Percentiles rank a stretch among this genome's conserved stretches.
phyloP scores from a whole-genome alignment of 75 land plant genomes.

The Isoetes taiwanensis region DNA sequence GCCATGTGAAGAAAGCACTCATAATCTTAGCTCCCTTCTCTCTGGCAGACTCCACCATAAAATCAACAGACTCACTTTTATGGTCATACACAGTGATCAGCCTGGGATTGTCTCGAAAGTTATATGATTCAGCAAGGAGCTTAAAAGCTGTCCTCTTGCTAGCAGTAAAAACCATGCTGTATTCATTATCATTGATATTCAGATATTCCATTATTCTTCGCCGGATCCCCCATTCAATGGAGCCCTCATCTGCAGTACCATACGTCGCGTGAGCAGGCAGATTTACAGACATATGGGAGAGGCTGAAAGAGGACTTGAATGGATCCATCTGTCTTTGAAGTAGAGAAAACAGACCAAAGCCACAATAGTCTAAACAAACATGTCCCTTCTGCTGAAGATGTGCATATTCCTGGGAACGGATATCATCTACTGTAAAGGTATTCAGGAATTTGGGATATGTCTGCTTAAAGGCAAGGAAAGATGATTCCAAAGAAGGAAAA shows the following conservation, averaged over 20 bases:
- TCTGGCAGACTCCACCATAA: slow-evolving; percentile 46
- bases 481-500: slow-evolving; percentile 30
- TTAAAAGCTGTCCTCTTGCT: slow-evolving; percentile 73
- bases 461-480: slow-evolving; percentile 30
- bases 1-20: slow-evolving; percentile 68
- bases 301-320: slow-evolving; percentile 29
- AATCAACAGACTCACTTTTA: slow-evolving; percentile 56
- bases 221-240: slow-evolving; percentile 47
- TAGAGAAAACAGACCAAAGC: slow-evolving; percentile 69
- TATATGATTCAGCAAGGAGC: slow-evolving; percentile 75
- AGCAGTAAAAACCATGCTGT: slow-evolving; percentile 78
- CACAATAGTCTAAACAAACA: slow-evolving; percentile 76
- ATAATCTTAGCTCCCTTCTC: slow-evolving; percentile 55
- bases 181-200: slow-evolving; percentile 48
- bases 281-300: slow-evolving; percentile 51
- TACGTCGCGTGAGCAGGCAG: slow-evolving; percentile 49
- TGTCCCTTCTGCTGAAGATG: neutral
- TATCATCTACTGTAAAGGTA: too few relatives aligned
- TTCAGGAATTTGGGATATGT: slow-evolving; percentile 44
- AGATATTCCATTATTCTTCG: slow-evolving; percentile 62
- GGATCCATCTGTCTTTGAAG: neutral
- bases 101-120: slow-evolving; percentile 39
- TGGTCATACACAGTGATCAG: slow-evolving; percentile 72
- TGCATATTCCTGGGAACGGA: too few relatives aligned
- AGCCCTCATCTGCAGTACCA: slow-evolving; percentile 30